Evolutionary conservation across 148 eudicot species (phyloP).

Genomic region (Heliamphora exappendiculata): DNA sequence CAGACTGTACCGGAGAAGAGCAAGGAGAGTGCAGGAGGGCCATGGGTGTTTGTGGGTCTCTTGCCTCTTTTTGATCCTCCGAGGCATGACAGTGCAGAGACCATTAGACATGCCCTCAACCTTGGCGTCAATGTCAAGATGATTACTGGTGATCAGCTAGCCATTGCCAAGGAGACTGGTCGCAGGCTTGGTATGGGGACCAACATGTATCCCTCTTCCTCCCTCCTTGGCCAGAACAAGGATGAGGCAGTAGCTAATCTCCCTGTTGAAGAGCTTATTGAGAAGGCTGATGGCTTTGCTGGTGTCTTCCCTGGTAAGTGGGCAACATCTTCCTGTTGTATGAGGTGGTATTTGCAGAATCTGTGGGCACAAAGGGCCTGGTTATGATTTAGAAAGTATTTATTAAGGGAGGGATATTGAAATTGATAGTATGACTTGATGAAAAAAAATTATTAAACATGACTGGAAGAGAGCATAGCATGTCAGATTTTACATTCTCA

Average conservation of each 20-base stretch:
- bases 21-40: constrained; percentile 63
- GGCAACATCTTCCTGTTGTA: neutral
- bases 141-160: constrained; percentile 89
- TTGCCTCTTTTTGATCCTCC: constrained; percentile 84
- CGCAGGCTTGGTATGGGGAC: constrained; percentile 85
- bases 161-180: constrained; percentile 77
- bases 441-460: neutral
- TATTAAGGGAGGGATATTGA: neutral
- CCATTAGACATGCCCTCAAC: constrained; percentile 62
- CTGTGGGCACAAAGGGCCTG: neutral
- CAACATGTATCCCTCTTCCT: constrained; percentile 82
- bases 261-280: constrained; percentile 74
- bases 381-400: neutral
- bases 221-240: constrained; percentile 64
- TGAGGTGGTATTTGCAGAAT: neutral
- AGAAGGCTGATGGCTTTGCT: constrained; percentile 79
- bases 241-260: constrained; percentile 45
- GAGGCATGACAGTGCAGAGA: constrained; percentile 80
- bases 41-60: constrained; percentile 65
- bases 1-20: constrained; percentile 64
- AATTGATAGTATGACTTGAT: neutral
- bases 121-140: constrained; percentile 92
- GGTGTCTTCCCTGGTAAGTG: constrained; percentile 77
- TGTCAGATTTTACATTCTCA: neutral
- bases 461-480: neutral